Evolutionary conservation across 345 rosid species (phyloP), one percentile per base, ranked within the genome.

Genomic region (Triadica sebifera): DNA sequence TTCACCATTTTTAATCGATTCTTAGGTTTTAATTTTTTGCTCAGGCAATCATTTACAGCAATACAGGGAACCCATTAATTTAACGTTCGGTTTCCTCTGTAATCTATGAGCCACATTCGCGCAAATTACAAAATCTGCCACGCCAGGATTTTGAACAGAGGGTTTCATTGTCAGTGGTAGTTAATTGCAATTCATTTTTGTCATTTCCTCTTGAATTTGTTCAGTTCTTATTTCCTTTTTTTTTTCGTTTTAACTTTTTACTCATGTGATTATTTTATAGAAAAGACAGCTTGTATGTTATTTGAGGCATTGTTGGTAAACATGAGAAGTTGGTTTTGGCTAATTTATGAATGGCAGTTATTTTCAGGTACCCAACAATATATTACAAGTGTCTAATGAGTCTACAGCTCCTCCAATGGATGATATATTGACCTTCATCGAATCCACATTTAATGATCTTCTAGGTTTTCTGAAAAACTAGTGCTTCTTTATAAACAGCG

Each of bases 341-440:
- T 84, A 81, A 92, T 75, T 87, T 83, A 79, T 78, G 22, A 61
- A 75, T 20, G 77, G 77, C 87, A 78, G 89, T 82, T 57, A 66
- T 41, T 66, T 71, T 71, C 80, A 77, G 80, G 76, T 77, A 57
- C 60, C 67, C 72, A 43, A 45, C 80, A 70, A 46, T 17, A 9
- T 24, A 17, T 58, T 61, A 49, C 67, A 72, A 39, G 61, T 64
- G 60, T 29, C 74, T 62, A 19, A 43, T 24, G 65, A 53, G 34
- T 63, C 68, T 55, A 29, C 16, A 71, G 43, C 55, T 34, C 13
- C 51, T 12, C 25, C 17, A 20, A 59, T 19, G 15, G 20, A 66
- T 84, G 87, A 78, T 71, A 50, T 87, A 12, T 58, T 85, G 69
- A 73, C 89, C 63, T 87, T 77, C 77, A 78, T 93, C 41, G 75